Evolutionary conservation across 2,329 filamentous ascomycete genomes (phyloP).

Genomic region (Acarospora socialis): DNA sequence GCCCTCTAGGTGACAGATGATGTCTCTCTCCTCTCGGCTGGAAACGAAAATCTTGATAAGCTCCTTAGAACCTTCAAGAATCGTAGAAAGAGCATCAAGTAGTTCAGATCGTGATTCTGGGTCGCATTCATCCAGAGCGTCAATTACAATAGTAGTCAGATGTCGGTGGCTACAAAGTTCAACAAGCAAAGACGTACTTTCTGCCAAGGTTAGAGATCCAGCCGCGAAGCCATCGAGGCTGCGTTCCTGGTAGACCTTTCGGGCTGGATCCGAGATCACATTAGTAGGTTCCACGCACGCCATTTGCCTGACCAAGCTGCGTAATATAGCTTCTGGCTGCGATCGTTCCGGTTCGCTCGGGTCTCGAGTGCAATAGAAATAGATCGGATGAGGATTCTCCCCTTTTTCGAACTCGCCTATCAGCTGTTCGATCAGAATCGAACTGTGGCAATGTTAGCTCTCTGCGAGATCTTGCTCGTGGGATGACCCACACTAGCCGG

Average conservation of each 20-base stretch:
- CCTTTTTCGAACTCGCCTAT: background rate
- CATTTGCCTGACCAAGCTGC: conserved; percentile 16
- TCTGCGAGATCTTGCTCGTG: background rate
- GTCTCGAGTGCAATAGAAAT: conserved; percentile 19
- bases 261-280: conserved; percentile 7
- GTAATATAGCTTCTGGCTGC: conserved; percentile 14
- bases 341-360: conserved; percentile 15
- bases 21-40: conserved; percentile 20
- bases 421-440: background rate
- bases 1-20: conserved; percentile 12
- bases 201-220: conserved; percentile 6
- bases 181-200: conserved; percentile 14
- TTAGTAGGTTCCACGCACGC: conserved; percentile 6
- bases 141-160: conserved; percentile 21
- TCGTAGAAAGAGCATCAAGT: conserved; percentile 17
- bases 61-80: conserved; percentile 16
- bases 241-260: conserved; percentile 9
- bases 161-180: conserved; percentile 14
- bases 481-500: background rate
- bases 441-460: conserved; percentile 1
- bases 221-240: conserved; percentile 10
- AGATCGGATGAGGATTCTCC: conserved; percentile 10
- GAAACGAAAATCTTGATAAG: conserved; percentile 24
- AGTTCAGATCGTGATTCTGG: conserved; percentile 13
- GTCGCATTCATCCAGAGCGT: conserved; percentile 24